Percentiles rank a stretch among this genome's conserved stretches.
Conservation (phyloP, 2,329 filamentous ascomycete species). For the Diplodia sapinea region DNA sequence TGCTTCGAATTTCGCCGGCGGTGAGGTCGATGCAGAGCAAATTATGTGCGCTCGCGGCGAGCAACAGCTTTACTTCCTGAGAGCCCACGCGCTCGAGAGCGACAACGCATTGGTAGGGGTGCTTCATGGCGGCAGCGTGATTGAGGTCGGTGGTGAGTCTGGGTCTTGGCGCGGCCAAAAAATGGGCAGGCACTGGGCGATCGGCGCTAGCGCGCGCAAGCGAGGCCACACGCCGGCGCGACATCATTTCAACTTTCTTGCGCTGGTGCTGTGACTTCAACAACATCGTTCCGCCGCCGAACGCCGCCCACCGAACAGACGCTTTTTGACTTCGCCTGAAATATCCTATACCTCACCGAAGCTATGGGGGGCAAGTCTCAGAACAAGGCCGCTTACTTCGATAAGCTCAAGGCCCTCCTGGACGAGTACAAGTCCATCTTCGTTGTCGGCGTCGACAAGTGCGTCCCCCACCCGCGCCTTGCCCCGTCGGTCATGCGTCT, state of each 20-base stretch:
- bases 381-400: slow-evolving; percentile 97
- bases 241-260: slow-evolving; percentile 33
- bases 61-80: slow-evolving; percentile 58
- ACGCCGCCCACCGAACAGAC: slow-evolving; percentile 24
- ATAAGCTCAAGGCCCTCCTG: slow-evolving; percentile 97
- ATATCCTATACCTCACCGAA: slow-evolving; percentile 94
- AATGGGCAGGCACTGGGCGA: slow-evolving; percentile 12
- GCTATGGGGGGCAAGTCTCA: slow-evolving; percentile 97
- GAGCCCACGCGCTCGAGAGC: slow-evolving; percentile 35
- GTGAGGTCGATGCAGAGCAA: slow-evolving; percentile 70
- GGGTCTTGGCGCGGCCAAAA: slow-evolving; percentile 27
- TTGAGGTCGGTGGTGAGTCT: slow-evolving; percentile 10
- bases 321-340: slow-evolving; percentile 69
- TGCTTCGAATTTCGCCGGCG: slow-evolving; percentile 64
- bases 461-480: neutral
- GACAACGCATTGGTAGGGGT: slow-evolving; percentile 52
- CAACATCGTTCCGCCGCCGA: slow-evolving; percentile 32
- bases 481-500: neutral
- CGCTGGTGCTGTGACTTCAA: slow-evolving; percentile 24
- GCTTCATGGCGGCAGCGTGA: slow-evolving; percentile 38
- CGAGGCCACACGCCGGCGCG: slow-evolving; percentile 22
- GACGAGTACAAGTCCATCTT: slow-evolving; percentile 97
- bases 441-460: slow-evolving; percentile 71
- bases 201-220: slow-evolving; percentile 23
- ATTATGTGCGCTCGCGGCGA: slow-evolving; percentile 75